These are phyloP conservation scores for Martensiomyces pterosporus DNA, from an alignment of 192 early-diverging fungal genomes.

Conservation along the genomic window DNA sequence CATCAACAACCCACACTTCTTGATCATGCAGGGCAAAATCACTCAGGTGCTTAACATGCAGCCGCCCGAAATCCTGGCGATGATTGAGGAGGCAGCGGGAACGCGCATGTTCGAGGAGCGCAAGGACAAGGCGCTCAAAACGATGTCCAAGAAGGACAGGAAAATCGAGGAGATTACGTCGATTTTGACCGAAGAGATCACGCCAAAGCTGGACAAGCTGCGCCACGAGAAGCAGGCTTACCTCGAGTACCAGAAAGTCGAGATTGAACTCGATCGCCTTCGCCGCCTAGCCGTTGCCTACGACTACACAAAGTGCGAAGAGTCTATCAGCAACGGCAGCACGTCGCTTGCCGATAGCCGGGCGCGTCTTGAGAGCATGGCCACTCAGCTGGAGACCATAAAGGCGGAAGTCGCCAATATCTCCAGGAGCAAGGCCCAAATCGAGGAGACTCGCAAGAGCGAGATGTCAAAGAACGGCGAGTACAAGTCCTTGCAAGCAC, in stretches of 20 bases:
- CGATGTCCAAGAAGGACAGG: constrained; percentile 93
- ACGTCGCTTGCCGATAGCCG: constrained; percentile 25
- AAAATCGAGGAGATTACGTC: constrained; percentile 88
- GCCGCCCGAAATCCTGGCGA: constrained; percentile 88
- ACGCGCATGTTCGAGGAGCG: constrained; percentile 99
- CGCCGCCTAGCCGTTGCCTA: constrained; percentile 77
- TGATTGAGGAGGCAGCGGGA: constrained; percentile 99
- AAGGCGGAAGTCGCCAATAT: constrained; percentile 64
- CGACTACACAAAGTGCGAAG: constrained; percentile 74
- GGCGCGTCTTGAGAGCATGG: constrained; percentile 31
- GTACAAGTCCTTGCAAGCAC: constrained; percentile 66
- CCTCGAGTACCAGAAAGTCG: constrained; percentile 90
- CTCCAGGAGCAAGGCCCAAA: constrained; percentile 54
- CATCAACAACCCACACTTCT: constrained; percentile 98
- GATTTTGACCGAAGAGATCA: constrained; percentile 84
- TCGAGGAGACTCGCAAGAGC: constrained; percentile 41
- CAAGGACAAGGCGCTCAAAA: constrained; percentile 90
- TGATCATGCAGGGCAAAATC: constrained; percentile 99
- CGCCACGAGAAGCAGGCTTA: constrained; percentile 81
- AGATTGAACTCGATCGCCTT: constrained; percentile 82
- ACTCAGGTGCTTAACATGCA: constrained; percentile 99
- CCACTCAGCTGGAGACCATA: constrained; percentile 49
- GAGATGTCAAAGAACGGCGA: constrained; percentile 60
- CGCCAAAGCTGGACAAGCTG: constrained; percentile 86
- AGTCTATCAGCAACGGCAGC: constrained; percentile 47